Conservation (phyloP, 2,329 filamentous ascomycete genomes). For the Aspergillus arachidicola region DNA sequence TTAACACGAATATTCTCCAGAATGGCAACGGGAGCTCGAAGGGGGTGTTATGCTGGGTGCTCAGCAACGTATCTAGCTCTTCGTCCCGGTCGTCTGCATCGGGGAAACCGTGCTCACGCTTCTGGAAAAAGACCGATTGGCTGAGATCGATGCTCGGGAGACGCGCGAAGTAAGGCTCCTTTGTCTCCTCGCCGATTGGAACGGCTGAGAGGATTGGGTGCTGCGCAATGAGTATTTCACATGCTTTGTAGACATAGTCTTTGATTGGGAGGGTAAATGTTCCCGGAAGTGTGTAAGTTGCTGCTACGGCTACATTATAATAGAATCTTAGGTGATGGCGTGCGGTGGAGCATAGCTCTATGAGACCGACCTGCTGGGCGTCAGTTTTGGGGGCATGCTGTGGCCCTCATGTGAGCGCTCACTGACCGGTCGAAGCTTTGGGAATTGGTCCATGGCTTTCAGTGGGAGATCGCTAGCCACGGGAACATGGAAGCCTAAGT, state of each 20-base stretch:
- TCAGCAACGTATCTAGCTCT: conserved; percentile 46
- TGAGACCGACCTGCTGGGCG: conserved; percentile 34
- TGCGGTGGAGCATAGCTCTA: conserved; percentile 49
- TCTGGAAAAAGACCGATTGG: conserved; percentile 39
- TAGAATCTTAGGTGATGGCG: conserved; percentile 49
- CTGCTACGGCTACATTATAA: conserved; percentile 47
- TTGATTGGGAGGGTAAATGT: conserved; percentile 27
- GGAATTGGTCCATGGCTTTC: not conserved
- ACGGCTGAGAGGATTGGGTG: conserved; percentile 50
- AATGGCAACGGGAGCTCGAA: conserved; percentile 42
- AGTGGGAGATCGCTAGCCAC: not conserved
- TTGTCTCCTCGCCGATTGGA: conserved; percentile 43
- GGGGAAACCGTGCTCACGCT: conserved; percentile 20
- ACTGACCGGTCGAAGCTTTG: conserved; percentile 1
- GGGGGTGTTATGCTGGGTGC: conserved; percentile 44
- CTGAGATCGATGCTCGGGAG: conserved; percentile 47
- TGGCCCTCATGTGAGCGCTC: not conserved
- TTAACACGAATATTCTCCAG: conserved; percentile 49
- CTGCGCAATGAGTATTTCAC: conserved; percentile 38
- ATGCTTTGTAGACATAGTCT: conserved; percentile 42
- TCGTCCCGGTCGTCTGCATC: conserved; percentile 33
- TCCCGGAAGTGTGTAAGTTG: conserved; percentile 37
- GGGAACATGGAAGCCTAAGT: not conserved
- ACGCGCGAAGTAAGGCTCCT: conserved; percentile 47
- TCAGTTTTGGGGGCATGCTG: conserved; percentile 1